Evolutionary conservation across 2,329 filamentous ascomycete genomes (phyloP).

Genomic region (Fragosphaeria purpurea): DNA sequence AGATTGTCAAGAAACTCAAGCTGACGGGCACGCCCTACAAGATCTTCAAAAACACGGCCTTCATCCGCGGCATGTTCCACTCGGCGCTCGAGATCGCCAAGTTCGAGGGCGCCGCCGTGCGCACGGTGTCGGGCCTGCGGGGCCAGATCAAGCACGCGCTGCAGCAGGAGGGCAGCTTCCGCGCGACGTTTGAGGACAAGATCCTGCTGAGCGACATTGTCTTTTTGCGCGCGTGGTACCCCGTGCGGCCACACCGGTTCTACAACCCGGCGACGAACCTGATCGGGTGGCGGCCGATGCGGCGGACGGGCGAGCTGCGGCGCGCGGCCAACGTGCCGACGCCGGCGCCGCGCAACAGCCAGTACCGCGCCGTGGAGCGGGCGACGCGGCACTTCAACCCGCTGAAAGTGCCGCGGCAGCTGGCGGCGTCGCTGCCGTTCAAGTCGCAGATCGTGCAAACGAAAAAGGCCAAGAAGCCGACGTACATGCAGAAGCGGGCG

Average conservation of each 20-base stretch:
- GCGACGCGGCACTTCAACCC: slow-evolving; percentile 67
- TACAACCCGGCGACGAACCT: slow-evolving; percentile 95
- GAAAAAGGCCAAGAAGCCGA: slow-evolving; percentile 68
- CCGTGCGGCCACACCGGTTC: slow-evolving; percentile 88
- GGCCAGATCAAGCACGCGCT: slow-evolving; percentile 96
- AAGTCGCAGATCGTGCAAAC: slow-evolving; percentile 81
- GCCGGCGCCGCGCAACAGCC: slow-evolving; percentile 71
- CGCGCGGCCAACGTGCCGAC: slow-evolving; percentile 64
- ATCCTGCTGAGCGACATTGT: slow-evolving; percentile 94
- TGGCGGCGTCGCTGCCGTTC: slow-evolving; percentile 80
- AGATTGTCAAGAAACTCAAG: slow-evolving; percentile 99
- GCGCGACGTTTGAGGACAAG: slow-evolving; percentile 98
- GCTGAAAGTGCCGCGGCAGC: slow-evolving; percentile 63
- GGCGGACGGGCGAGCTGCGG: slow-evolving; percentile 84
- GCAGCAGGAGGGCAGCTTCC: slow-evolving; percentile 90
- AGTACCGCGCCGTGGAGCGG: slow-evolving; percentile 64
- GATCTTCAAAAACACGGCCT: slow-evolving; percentile 98
- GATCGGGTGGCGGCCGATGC: slow-evolving; percentile 88
- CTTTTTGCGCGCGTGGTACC: slow-evolving; percentile 94
- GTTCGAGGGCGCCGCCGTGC: slow-evolving; percentile 92
- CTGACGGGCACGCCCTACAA: slow-evolving; percentile 66
- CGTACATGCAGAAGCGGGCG: slow-evolving; percentile 91
- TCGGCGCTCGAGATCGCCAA: slow-evolving; percentile 90
- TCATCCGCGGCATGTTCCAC: slow-evolving; percentile 98
- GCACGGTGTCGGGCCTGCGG: slow-evolving; percentile 88